phyloP scores from a whole-genome alignment of 495 filamentous ascomycete species.

The Viridothelium virens region DNA sequence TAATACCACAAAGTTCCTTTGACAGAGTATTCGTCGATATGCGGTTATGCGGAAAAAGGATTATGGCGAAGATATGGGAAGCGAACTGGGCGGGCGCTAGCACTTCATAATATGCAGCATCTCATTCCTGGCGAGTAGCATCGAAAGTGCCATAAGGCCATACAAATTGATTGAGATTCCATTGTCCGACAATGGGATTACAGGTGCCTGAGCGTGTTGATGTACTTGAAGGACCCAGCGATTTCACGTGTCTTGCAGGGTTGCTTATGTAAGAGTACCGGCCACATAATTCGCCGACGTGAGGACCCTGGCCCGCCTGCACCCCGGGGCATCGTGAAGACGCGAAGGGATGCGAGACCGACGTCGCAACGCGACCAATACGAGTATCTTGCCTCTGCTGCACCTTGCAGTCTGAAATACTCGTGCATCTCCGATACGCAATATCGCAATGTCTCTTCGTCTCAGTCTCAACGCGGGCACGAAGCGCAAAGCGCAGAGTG shows the following conservation, averaged over 20 bases:
- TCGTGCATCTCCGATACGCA: neutral
- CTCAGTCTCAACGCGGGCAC: constrained; percentile 5
- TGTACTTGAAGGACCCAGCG: too few relatives aligned
- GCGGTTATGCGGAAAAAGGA: neutral
- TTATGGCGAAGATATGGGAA: neutral
- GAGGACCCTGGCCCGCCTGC: neutral
- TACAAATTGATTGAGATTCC: too few relatives aligned
- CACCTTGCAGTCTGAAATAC: neutral
- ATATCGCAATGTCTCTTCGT: constrained; percentile 1
- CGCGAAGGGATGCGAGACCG: constrained; percentile 4
- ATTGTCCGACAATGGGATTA: too few relatives aligned
- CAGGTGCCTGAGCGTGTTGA: too few relatives aligned
- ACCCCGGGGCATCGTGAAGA: neutral
- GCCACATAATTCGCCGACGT: constrained; percentile 7
- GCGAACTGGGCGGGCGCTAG: neutral
- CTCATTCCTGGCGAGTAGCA: neutral
- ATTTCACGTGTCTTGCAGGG: neutral
- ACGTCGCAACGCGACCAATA: constrained; percentile 7
- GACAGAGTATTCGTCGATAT: neutral
- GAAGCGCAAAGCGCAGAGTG: constrained; percentile 6
- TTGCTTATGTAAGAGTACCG: neutral
- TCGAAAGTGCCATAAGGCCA: neutral
- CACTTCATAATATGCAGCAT: neutral
- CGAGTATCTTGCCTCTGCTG: neutral
- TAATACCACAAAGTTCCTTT: neutral